phyloP scores from a whole-genome alignment of 768 basidiomycete species.

The Candolleomyces eurysporus region DNA sequence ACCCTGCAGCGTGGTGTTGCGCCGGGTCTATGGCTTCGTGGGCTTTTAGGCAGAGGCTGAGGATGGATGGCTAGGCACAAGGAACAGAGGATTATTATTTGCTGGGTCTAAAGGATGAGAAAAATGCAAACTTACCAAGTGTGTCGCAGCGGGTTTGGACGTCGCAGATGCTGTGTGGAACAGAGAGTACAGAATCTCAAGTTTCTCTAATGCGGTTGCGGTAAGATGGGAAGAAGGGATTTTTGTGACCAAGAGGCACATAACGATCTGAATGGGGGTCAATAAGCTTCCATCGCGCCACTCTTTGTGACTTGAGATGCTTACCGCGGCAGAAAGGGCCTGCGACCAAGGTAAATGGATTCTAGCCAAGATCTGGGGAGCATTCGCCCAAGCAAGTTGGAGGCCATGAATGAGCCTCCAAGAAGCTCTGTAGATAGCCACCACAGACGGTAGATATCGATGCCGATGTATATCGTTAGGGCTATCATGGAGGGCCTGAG shows the following conservation, averaged over 20 bases:
- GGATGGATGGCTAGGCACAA: conserved; percentile 24
- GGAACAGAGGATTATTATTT: neutral
- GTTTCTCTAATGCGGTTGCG: conserved; percentile 44
- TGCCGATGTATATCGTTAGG: conserved; percentile 58
- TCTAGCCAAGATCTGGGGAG: conserved; percentile 43
- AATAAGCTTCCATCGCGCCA: neutral
- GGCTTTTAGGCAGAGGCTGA: conserved; percentile 41
- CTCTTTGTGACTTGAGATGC: conserved; percentile 15
- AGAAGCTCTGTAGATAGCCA: conserved; percentile 70
- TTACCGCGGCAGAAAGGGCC: conserved; percentile 60
- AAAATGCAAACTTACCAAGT: conserved; percentile 33
- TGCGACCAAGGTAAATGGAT: conserved; percentile 63
- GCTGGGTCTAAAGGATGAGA: neutral
- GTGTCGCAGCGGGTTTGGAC: conserved; percentile 43
- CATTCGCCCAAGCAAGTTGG: conserved; percentile 36
- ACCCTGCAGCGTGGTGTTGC: conserved; percentile 12
- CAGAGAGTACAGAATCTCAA: conserved; percentile 41
- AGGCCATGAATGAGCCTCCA: conserved; percentile 61
- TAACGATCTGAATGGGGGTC: conserved; percentile 43
- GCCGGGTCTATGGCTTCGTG: conserved; percentile 36
- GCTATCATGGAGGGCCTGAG: conserved; percentile 60
- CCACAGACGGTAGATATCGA: conserved; percentile 64
- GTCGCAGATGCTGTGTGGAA: conserved; percentile 47
- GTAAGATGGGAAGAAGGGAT: conserved; percentile 50
- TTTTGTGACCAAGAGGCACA: conserved; percentile 53